phyloP scores from a whole-genome alignment of 2,329 filamentous ascomycete genomes.

The Colletotrichum eleusines region DNA sequence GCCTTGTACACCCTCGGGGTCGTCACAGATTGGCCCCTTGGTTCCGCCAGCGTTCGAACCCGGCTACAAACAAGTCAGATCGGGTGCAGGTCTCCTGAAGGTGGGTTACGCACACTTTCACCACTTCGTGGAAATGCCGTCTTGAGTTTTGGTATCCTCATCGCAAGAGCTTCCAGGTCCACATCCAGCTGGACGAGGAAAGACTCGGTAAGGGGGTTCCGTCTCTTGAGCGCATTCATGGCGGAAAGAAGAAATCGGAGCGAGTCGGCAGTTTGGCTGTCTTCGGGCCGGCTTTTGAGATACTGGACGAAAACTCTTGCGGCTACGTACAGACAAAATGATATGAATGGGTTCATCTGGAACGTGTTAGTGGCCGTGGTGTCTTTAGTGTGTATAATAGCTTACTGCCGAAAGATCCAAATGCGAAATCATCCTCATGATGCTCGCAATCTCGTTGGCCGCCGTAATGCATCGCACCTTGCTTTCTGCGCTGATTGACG shows the following conservation, averaged over 20 bases:
- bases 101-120: conserved; percentile 60
- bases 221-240: conserved; percentile 88
- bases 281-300: conserved; percentile 91
- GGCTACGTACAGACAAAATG: conserved; percentile 96
- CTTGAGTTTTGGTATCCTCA: conserved; percentile 69
- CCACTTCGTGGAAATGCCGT: conserved; percentile 65
- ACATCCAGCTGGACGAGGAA: conserved; percentile 95
- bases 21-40: conserved; percentile 49
- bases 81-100: background rate
- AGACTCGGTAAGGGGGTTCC: conserved; percentile 92
- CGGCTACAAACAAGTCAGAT: conserved; percentile 46
- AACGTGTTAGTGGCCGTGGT: conserved; percentile 44
- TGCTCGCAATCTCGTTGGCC: conserved; percentile 91
- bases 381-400: conserved; percentile 11
- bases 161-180: conserved; percentile 81
- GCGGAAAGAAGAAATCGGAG: conserved; percentile 91
- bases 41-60: conserved; percentile 42
- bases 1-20: conserved; percentile 50
- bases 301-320: conserved; percentile 96
- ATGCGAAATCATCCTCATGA: conserved; percentile 96
- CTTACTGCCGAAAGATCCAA: conserved; percentile 85
- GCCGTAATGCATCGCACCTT: conserved; percentile 94
- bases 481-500: conserved; percentile 85
- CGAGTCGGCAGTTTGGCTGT: conserved; percentile 81
- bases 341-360: conserved; percentile 95